Percentiles rank a stretch among this genome's conserved stretches.
Conservation (phyloP, 371 early-diverging fungal species). For the Actinomucor elegans region DNA sequence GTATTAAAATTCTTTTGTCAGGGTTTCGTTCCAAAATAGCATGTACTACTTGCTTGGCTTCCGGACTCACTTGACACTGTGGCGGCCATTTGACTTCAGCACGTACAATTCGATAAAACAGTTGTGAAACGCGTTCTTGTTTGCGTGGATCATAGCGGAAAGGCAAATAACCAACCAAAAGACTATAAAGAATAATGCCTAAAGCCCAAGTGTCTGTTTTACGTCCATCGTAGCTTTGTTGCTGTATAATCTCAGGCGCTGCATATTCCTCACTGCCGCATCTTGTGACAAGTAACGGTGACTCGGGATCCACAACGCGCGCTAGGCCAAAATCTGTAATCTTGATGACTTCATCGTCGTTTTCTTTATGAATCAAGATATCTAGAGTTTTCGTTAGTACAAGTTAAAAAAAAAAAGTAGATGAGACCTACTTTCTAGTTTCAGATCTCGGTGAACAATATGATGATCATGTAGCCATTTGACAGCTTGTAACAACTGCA, state of each 20-base stretch:
- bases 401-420: neutral
- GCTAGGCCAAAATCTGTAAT: conserved; percentile 72
- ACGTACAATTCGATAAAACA: conserved; percentile 49
- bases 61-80: conserved; percentile 17
- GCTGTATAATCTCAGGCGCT: conserved; percentile 82
- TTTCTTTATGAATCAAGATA: conserved; percentile 21
- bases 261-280: conserved; percentile 82
- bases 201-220: conserved; percentile 73
- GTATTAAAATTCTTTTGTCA: conserved; percentile 32
- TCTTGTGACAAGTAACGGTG: conserved; percentile 50
- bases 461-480: conserved; percentile 69
- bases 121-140: conserved; percentile 42
- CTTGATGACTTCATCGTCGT: conserved; percentile 46
- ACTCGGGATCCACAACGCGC: conserved; percentile 43
- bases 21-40: conserved; percentile 39
- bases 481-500: conserved; percentile 62
- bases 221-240: conserved; percentile 62
- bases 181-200: conserved; percentile 69
- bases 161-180: conserved; percentile 57
- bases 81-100: conserved; percentile 49
- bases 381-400: conserved; percentile 8
- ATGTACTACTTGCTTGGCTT: conserved; percentile 42
- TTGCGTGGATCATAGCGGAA: conserved; percentile 48
- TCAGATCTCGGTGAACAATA: conserved; percentile 78
- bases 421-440: conserved; percentile 69